Base-by-base conservation (phyloP, 2,329 filamentous ascomycete genomes). In the Aspergillus proliferans region DNA sequence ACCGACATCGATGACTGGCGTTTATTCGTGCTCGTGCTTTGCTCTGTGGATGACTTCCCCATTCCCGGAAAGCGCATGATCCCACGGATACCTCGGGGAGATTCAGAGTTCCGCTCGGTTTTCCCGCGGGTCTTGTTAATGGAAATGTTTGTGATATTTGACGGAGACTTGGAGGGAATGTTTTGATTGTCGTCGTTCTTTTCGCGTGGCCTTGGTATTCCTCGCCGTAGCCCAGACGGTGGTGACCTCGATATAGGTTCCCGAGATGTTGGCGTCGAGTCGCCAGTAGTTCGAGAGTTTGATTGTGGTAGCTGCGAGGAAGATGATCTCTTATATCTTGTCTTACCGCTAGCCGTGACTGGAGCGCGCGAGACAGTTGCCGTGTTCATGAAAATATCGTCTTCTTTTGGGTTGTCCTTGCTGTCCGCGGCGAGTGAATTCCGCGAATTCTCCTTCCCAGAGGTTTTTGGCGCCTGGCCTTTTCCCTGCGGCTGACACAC, bases 321-420 rank as follows among this genome's bases (percentile, higher is more conserved):
- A 26, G 51, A 26, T 6, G 48, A 40, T 40, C 55, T 65, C 38
- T 51, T 46, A 10, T 38, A 14, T 45, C 49, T 51, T 41, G 53
- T 62, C 49, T 60, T 53, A 21, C 58, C 60, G 5, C 22, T 22
- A n/a, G 58, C 58, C 46, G 60, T 62, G 51, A 66, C 65, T 62
- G 63, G 63, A 61, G 65, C 72, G 63, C 59, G 66, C 56, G 60
- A 72, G 67, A 62, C 68, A 67, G 64, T 72, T 63, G 64, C 70
- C 64, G 62, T 67, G 61, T 63, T 65, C 61, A 64, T 65, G 59
- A 63, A 63, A 48, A 63, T 60, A 64, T 67, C 58, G 60, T 64
- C 60, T 18, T 60, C 57, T n/a, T 52, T 53, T n/a, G 42, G 46
- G 24, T 14, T 45, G 22, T 53, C 55, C 34, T 52, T 54, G 15